These are phyloP conservation scores for Pichia membranifaciens DNA, from an alignment of 805 yeast species.

Conservation along the genomic window DNA sequence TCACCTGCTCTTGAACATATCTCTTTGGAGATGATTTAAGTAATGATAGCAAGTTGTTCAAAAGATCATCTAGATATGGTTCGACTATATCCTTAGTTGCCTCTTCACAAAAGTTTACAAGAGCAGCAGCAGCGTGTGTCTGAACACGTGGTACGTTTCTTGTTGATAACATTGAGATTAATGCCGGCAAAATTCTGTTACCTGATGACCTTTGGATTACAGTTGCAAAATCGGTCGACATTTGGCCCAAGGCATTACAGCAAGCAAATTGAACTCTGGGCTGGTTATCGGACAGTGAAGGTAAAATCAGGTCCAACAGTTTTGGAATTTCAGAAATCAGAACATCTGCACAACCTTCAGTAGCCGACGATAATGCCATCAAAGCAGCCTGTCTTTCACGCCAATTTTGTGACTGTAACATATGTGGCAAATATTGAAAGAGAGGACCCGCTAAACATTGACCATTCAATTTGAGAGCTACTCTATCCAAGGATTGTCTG, in stretches of 20 bases:
- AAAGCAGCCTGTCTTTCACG: conserved; percentile 94
- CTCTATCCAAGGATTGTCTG: conserved; percentile 90
- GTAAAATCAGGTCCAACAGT: conserved; percentile 78
- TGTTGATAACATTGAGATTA: conserved; percentile 71
- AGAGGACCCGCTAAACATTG: conserved; percentile 77
- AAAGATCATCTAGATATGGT: conserved; percentile 83
- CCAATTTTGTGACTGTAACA: conserved; percentile 77
- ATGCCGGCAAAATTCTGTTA: conserved; percentile 74
- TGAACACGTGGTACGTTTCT: conserved; percentile 86
- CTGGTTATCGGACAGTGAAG: conserved; percentile 79
- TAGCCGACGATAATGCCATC: conserved; percentile 95
- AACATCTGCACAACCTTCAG: conserved; percentile 94
- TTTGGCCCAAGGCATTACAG: conserved; percentile 95
- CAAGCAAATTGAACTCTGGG: conserved; percentile 96
- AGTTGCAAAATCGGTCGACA: conserved; percentile 93
- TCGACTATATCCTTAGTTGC: conserved; percentile 83
- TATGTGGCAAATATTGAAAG: conserved; percentile 78
- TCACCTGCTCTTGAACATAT: conserved; percentile 94
- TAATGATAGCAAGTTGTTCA: conserved; percentile 66
- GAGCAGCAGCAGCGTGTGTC: conserved; percentile 97
- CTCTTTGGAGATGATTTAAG: conserved; percentile 75
- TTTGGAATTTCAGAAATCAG: conserved; percentile 75
- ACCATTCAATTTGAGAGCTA: conserved; percentile 78
- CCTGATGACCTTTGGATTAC: conserved; percentile 78
- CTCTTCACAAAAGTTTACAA: conserved; percentile 90